Base-by-base conservation (phyloP, 441 rosid species). In the Brassica balearica region DNA sequence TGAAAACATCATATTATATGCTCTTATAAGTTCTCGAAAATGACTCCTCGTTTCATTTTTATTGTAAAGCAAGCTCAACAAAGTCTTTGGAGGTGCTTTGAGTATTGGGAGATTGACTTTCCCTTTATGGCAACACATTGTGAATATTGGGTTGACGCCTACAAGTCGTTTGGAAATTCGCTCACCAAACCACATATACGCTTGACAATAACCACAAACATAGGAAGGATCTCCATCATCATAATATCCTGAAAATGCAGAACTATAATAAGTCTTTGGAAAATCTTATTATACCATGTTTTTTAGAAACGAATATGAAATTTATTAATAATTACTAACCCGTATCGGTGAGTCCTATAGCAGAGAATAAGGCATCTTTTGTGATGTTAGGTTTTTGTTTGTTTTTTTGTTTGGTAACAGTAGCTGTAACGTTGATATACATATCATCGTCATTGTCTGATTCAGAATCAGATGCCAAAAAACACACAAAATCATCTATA, bases 141-240 rank as follows among this genome's bases (percentile, higher is more conserved):
- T 55, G 60, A 55, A 55, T 46, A 55, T 6, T 6, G 60, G 60
- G 6, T 7, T 55, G 8, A 6, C 9, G 22, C 20, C 3, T 14
- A 6, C 22, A 15, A 2, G 7, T 55, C 60, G 23, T 17, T 55
- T 55, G 60, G 60, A 15, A 6, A 55, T 15, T 17, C 60, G 22
- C 60, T 55, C 60, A 15, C 22, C 60, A 17, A 14, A 55, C 60
- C 60, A 55, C 60, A 55, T 17, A 17, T 55, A 55, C 3, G 60
- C 20, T 8, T 55, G 10, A 17, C 60, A 55, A 15, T 55, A 55
- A 2, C 3, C 60, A 17, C 60, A 55, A 2, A 55, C 60, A 6
- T 55, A 55, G 22, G 60, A 55, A 55, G 60, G 60, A 15, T 55
- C 60, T 3, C 60, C 60, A 17, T 55, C 60, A 14, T 55, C 60